These are phyloP conservation scores for Craterostigma plantagineum DNA, from an alignment of 257 asterid species.

Conservation along the genomic window DNA sequence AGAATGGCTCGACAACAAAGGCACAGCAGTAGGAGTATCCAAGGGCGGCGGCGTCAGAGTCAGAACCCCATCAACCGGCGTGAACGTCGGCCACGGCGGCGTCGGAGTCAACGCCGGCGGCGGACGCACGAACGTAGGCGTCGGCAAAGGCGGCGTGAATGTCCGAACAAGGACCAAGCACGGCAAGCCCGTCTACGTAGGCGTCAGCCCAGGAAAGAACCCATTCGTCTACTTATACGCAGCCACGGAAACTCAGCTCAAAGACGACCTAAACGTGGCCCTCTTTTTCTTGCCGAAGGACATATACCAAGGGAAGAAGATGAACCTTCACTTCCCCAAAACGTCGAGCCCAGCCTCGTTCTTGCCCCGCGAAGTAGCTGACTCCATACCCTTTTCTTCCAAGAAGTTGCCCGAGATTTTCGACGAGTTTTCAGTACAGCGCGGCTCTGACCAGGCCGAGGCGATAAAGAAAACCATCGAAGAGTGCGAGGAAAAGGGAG, in stretches of 20 bases:
- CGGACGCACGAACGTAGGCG: constrained; percentile 25
- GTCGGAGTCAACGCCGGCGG: constrained; percentile 34
- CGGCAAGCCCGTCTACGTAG: constrained; percentile 39
- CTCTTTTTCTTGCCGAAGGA: constrained; percentile 57
- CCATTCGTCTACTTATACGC: constrained; percentile 38
- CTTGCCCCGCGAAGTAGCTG: constrained; percentile 40
- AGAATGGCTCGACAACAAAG: constrained; percentile 39
- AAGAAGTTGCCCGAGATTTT: constrained; percentile 29
- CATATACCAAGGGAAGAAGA: constrained; percentile 27
- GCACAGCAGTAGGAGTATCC: constrained; percentile 17
- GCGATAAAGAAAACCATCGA: constrained; percentile 32
- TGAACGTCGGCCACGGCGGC: constrained; percentile 32
- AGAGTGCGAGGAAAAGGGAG: constrained; percentile 42
- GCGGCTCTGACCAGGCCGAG: constrained; percentile 32
- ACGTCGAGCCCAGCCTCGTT: constrained; percentile 14
- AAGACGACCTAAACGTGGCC: constrained; percentile 42
- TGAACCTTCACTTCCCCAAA: constrained; percentile 35
- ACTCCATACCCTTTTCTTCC: constrained; percentile 59
- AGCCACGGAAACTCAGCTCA: constrained; percentile 47
- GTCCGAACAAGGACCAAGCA: constrained; percentile 18
- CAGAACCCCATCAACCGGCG: constrained; percentile 16
- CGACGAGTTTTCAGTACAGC: constrained; percentile 21
- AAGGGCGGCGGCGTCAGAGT: background rate
- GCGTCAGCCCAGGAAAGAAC: constrained; percentile 12
- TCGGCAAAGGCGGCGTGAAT: constrained; percentile 30